phyloP scores from a whole-genome alignment of 2,329 filamentous ascomycete species.

The Aspergillus uvarum region DNA sequence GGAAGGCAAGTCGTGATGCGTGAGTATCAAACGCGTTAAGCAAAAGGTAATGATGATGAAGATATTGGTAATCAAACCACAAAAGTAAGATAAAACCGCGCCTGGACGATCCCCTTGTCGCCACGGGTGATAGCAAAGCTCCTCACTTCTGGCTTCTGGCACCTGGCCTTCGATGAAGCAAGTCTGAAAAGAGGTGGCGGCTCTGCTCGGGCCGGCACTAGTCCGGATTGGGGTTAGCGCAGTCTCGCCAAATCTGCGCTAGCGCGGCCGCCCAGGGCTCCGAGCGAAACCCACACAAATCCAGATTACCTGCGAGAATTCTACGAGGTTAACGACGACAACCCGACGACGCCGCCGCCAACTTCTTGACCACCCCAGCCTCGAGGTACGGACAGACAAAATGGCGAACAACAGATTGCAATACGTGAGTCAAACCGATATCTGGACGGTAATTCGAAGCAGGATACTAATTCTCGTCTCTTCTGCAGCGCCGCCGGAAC shows the following conservation, averaged over 20 bases:
- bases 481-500: constrained; percentile 69
- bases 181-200: constrained; percentile 42
- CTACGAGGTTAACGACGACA: constrained; percentile 43
- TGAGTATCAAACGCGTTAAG: background rate
- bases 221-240: constrained; percentile 29
- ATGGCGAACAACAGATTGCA: constrained; percentile 55
- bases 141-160: constrained; percentile 15
- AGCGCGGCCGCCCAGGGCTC: constrained; percentile 43
- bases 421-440: constrained; percentile 42
- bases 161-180: constrained; percentile 23
- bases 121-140: constrained; percentile 27
- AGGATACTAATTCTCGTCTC: constrained; percentile 28
- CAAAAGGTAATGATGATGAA: constrained; percentile 11
- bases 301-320: constrained; percentile 41
- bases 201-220: constrained; percentile 25
- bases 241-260: constrained; percentile 38
- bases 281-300: constrained; percentile 48
- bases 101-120: constrained; percentile 29
- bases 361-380: constrained; percentile 41
- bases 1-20: background rate
- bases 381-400: constrained; percentile 48
- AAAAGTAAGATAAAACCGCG: constrained; percentile 20
- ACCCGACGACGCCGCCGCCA: constrained; percentile 41
- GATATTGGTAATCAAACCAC: constrained; percentile 10
- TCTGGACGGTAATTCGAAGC: background rate